These are phyloP conservation scores for Plasmodium vinckei DNA, from an alignment of 169 alveolate species.

Conservation along the genomic window DNA sequence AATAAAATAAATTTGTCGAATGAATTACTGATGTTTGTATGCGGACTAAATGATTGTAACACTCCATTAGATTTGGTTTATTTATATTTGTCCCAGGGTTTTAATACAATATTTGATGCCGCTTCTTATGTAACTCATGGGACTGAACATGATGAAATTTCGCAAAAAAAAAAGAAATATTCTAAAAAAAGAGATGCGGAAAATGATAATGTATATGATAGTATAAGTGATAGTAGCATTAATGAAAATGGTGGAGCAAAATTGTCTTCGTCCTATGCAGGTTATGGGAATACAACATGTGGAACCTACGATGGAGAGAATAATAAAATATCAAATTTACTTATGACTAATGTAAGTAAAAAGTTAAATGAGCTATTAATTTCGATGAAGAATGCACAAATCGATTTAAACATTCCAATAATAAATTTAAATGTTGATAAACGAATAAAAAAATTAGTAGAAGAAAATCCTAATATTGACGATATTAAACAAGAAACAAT, in stretches of 20 bases:
- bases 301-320: constrained; percentile 57
- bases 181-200: constrained; percentile 39
- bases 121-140: constrained; percentile 42
- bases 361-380: constrained; percentile 90
- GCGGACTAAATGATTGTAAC: constrained; percentile 69
- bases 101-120: constrained; percentile 76
- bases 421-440: constrained; percentile 91
- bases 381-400: constrained; percentile 93
- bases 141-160: neutral
- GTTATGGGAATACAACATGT: constrained; percentile 10
- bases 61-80: constrained; percentile 75
- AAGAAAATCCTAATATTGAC: constrained; percentile 80
- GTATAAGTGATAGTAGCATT: no score
- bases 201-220: neutral
- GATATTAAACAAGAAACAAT: constrained; percentile 39
- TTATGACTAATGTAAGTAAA: constrained; percentile 79
- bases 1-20: constrained; percentile 60
- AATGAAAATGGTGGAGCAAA: neutral
- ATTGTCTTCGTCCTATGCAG: neutral
- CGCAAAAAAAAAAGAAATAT: constrained; percentile 12
- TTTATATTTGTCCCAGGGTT: constrained; percentile 77
- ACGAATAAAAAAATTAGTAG: constrained; percentile 86
- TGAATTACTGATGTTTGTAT: constrained; percentile 74
- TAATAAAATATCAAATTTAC: constrained; percentile 53
- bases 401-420: constrained; percentile 94